These are phyloP conservation scores for Ceratobasidium sp. DNA, from an alignment of 1,284 basidiomycete genomes.

Conservation along the genomic window DNA sequence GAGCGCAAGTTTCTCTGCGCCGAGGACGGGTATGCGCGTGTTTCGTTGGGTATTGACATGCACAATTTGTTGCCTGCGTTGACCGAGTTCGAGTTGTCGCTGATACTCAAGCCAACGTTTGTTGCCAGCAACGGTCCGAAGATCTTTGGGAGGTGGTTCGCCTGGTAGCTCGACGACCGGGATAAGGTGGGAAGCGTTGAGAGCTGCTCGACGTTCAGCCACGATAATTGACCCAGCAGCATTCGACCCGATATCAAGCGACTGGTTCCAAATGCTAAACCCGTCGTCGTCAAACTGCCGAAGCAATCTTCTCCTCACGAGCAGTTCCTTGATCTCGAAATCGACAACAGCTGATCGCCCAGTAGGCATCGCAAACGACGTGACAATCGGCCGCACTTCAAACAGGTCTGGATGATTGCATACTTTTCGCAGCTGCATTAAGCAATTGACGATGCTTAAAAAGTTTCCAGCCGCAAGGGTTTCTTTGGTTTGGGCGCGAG, in stretches of 20 bases:
- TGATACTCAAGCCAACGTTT: conserved; percentile 64
- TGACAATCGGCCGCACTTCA: conserved; percentile 92
- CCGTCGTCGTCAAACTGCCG: conserved; percentile 72
- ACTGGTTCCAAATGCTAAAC: conserved; percentile 53
- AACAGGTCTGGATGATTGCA: conserved; percentile 97
- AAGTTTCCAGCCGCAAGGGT: conserved; percentile 87
- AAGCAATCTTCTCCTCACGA: conserved; percentile 77
- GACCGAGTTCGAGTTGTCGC: conserved; percentile 61
- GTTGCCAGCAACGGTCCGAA: conserved; percentile 78
- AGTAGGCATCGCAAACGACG: conserved; percentile 82
- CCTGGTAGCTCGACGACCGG: conserved; percentile 63
- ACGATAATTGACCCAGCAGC: conserved; percentile 59
- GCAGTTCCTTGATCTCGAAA: conserved; percentile 87
- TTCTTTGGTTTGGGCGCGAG: conserved; percentile 84
- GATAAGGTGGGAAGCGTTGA: conserved; percentile 79
- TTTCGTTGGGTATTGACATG: conserved; percentile 85
- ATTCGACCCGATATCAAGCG: conserved; percentile 20
- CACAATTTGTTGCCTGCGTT: conserved; percentile 72
- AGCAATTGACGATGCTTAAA: conserved; percentile 86
- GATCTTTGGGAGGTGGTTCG: conserved; percentile 71
- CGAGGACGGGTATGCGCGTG: conserved; percentile 65
- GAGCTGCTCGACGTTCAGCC: conserved; percentile 59
- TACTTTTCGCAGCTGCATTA: conserved; percentile 96
- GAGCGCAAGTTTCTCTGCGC: conserved; percentile 64
- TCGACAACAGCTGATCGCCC: conserved; percentile 78